Conservation (phyloP, 2,329 filamentous ascomycete genomes). For the Penicillium sp. region DNA sequence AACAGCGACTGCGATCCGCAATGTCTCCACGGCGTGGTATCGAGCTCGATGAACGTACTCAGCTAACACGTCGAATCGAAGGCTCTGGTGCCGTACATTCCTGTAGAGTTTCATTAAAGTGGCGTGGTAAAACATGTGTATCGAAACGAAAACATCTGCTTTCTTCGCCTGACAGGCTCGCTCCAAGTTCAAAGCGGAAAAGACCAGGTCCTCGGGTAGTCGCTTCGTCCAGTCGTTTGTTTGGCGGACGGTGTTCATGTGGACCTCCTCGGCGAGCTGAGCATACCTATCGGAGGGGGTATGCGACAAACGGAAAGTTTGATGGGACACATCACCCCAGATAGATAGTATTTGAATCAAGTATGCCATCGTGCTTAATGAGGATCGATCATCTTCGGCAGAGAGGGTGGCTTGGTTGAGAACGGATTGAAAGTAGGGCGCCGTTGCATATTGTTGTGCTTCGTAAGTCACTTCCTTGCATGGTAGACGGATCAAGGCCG, state of each 20-base stretch:
- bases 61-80: slow-evolving; percentile 47
- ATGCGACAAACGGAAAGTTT: slow-evolving; percentile 59
- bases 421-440: slow-evolving; percentile 64
- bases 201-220: slow-evolving; percentile 60
- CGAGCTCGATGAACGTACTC: slow-evolving; percentile 56
- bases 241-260: slow-evolving; percentile 56
- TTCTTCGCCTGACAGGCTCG: slow-evolving; percentile 58
- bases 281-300: slow-evolving; percentile 49
- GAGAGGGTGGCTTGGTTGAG: slow-evolving; percentile 46
- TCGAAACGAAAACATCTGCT: slow-evolving; percentile 63
- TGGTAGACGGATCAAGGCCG: slow-evolving; percentile 70
- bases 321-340: slow-evolving; percentile 67
- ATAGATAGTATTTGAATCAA: slow-evolving; percentile 66
- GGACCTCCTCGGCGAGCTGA: slow-evolving; percentile 55
- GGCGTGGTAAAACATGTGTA: slow-evolving; percentile 70
- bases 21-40: slow-evolving; percentile 57
- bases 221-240: slow-evolving; percentile 63
- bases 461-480: slow-evolving; percentile 66
- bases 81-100: slow-evolving; percentile 54
- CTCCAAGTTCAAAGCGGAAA: slow-evolving; percentile 62
- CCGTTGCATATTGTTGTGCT: slow-evolving; percentile 59
- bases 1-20: slow-evolving; percentile 48
- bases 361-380: slow-evolving; percentile 60
- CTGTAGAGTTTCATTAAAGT: slow-evolving; percentile 69
- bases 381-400: slow-evolving; percentile 43